These are phyloP conservation scores for Didymella lethalis DNA, from an alignment of 2,329 filamentous ascomycete genomes.

Conservation along the genomic window DNA sequence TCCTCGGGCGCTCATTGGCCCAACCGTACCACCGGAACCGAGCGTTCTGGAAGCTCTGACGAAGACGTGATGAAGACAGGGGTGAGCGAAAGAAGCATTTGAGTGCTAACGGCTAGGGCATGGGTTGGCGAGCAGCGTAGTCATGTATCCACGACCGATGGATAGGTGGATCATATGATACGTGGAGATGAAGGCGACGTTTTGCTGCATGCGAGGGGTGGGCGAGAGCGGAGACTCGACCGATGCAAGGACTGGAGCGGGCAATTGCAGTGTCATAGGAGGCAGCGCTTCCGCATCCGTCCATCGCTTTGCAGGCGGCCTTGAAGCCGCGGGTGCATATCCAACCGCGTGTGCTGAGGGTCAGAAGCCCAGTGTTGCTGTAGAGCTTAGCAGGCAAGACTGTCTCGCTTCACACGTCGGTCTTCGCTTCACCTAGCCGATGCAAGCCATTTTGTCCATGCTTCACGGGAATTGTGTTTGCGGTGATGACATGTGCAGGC, in stretches of 20 bases:
- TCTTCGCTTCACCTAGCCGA: neutral
- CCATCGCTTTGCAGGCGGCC: no score
- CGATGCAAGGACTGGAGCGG: neutral
- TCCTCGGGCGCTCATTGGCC: neutral
- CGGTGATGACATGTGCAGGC: constrained; percentile 6
- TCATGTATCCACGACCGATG: neutral
- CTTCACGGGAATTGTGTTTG: neutral
- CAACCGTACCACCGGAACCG: neutral
- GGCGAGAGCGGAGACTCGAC: neutral
- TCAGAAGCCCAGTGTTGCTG: neutral
- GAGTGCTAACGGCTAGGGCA: neutral
- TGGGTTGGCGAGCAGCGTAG: constrained; percentile 7
- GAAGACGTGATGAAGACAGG: neutral
- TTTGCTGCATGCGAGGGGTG: no score
- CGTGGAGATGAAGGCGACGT: no score
- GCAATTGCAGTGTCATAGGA: no score
- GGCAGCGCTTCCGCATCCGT: no score
- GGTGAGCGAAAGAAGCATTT: constrained; percentile 12
- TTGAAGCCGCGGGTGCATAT: neutral
- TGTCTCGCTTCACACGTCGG: neutral
- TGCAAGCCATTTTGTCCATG: neutral
- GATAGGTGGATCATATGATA: neutral
- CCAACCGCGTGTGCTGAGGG: neutral
- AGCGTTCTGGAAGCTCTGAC: constrained; percentile 8
- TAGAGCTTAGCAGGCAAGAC: neutral